Percentiles rank a stretch among this genome's conserved stretches.
phyloP scores from a whole-genome alignment of 2,329 filamentous ascomycete species.

The Scortechinia acanthostroma region DNA sequence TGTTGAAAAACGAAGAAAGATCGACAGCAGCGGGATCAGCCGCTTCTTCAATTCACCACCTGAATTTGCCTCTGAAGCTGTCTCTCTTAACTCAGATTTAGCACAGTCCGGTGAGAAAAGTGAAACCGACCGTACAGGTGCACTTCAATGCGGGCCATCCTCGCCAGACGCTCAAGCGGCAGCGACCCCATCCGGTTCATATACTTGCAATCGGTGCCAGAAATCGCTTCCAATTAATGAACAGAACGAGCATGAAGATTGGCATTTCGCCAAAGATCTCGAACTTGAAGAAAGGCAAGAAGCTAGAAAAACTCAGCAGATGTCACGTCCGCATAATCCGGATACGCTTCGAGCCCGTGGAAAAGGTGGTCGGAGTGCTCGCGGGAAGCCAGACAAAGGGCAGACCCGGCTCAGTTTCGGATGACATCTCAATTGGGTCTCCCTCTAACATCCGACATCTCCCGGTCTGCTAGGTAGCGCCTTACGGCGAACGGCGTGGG shows the following conservation, averaged over 20 bases:
- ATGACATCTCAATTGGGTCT: no score
- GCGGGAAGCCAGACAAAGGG: not conserved
- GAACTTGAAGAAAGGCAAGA: constrained; percentile 52
- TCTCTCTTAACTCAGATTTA: no score
- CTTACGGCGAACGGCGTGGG: no score
- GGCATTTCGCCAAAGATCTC: constrained; percentile 87
- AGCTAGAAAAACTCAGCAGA: not conserved
- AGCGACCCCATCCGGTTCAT: constrained; percentile 21
- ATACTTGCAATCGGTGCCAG: constrained; percentile 61
- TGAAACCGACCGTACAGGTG: constrained; percentile 3
- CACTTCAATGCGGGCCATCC: constrained; percentile 8
- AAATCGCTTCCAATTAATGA: constrained; percentile 47
- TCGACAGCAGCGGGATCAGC: constrained; percentile 41
- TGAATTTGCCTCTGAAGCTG: constrained; percentile 15
- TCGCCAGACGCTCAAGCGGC: constrained; percentile 8
- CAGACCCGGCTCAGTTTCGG: not conserved
- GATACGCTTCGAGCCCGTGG: not conserved
- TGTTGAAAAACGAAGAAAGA: constrained; percentile 31
- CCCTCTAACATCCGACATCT: no score
- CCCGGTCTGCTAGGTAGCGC: no score
- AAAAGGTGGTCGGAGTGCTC: not conserved
- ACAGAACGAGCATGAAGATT: constrained; percentile 76
- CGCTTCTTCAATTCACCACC: constrained; percentile 44
- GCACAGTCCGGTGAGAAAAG: no score
- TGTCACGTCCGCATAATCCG: no score